Evolutionary conservation across 768 basidiomycete genomes (phyloP), one percentile per base, ranked within the genome.

Genomic region (Kwoniella newhampshirensis): DNA sequence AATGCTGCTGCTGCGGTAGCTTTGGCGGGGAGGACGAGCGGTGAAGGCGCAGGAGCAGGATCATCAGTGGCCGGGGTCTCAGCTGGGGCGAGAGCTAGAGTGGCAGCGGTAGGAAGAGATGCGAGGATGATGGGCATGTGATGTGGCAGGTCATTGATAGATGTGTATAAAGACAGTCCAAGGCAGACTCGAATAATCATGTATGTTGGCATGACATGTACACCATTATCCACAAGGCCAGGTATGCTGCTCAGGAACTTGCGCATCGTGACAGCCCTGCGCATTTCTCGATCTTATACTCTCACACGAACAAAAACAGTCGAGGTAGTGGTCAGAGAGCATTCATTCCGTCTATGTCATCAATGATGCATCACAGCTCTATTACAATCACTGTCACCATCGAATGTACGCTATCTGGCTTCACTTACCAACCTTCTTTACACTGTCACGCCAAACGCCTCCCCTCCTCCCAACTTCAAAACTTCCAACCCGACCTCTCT

Each of bases 401-500:
- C n/a, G n/a, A n/a, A n/a, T n/a, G n/a, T 32, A 32, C 32, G 32
- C 13, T 32, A 32, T 32, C 32, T 13, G 32, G 13, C 32, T 6
- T 32, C 39, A 30, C 44, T 20, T 23, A 20, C 25, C n/a, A 27
- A 11, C n/a, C 3, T 13, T 21, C 32, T 5, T 20, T 51, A 59
- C 6, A 32, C n/a, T 48, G 18, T 30, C 1, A 61, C 56, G 21
- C 57, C 60, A 40, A 66, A 69, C 25, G 59, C 48, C 42, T 30
- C 56, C 30, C 59, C 67, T 41, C 55, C 60, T 7, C 68, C 69
- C n/a, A n/a, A 26, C 37, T 62, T 86, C 67, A 94, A 61, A 1
- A 86, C 85, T 15, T 81, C 85, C 64, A 96, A 69, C 20, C 88
- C 80, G 1, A 87, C 87, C 60, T 83, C 82, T 44, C 87, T 79